Evolutionary conservation across 2,329 filamentous ascomycete genomes (phyloP), one percentile per base, ranked within the genome.

Genomic region (Ilyonectria destructans): DNA sequence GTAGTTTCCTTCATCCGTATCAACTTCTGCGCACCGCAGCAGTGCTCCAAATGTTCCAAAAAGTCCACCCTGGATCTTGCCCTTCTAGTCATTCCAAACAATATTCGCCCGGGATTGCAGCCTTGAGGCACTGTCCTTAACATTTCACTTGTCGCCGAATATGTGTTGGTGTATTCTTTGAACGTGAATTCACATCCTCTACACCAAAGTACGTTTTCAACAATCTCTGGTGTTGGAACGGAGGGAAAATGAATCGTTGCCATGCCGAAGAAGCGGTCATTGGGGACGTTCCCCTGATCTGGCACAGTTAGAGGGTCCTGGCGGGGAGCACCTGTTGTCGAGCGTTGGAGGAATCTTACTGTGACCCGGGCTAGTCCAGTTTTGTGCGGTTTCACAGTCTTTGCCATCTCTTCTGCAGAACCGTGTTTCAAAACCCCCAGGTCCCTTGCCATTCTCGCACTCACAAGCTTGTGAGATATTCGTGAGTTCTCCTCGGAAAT

Each of bases 221-320:
- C 17, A 26, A 6, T 19, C 29, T 31, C 57, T n/a, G 33, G 19
- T 12, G 8, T 3, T 15, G 57, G 23, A 12, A 65, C 43, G 3
- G 31, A 68, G 35, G 66, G 49, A n/a, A 68, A 61, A 5, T 43
- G 56, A 6, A 61, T 46, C 17, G 61, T 58, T 43, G 66, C 66
- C 66, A 65, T 61, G 45, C 66, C 57, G n/a, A 65, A 65, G 21
- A 29, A 65, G 13, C 12, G 6, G 29, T 55, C 62, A 6, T 19
- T 2, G 9, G 40, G 48, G 17, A 61, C 26, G 54, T 37, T 31
- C 40, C 37, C 54, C 17, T 58, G 59, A 45, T 21, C n/a, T 48
- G 65, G 59, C 15, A n/a, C 10, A 46, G n/a, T 12, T 49, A 26
- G 3, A 40, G 40, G 45, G 64, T 60, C 26, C 7, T 33, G 17